Base-by-base conservation (phyloP, 2,329 filamentous ascomycete genomes). In the Emericellopsis cladophorae region DNA sequence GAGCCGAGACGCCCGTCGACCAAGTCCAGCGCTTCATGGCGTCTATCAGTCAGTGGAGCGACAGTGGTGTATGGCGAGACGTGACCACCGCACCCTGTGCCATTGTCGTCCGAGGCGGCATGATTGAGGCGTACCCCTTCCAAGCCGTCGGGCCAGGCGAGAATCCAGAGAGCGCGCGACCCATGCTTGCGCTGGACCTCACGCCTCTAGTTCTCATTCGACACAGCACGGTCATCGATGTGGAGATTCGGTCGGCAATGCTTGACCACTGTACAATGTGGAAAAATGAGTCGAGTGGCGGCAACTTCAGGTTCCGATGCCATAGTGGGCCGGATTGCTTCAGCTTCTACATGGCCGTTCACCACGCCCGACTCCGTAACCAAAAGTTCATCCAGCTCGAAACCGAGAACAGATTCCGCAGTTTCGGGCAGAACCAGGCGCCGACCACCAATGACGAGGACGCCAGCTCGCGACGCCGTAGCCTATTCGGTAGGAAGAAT, bases 191-290 rank as follows among this genome's bases (percentile, higher is more conserved):
- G 6, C 74, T 95, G 29, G 87, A 95, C 54, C 76, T 98, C 34
- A 96, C 90, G 1, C 92, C 92, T 1, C 68, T 95, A 31, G 90
- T 96, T 7, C 83, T 89, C 49, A 79, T 96, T 45, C 79, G 90
- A 46, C 83, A 90, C 53, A 92, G 89, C 51, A 98, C 88, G 18
- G 85, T 84, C 4, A 76, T 98, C 26, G 92, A 98, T 57, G 85
- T 98, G 41, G 92, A 93, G 48, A 86, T 98, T 48, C 83, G 88
- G 39, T 95, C 90, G 7, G 86, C 86, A 2, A 83, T 89, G 22
- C 83, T 84, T 35, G 59, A 70, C 18, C 70, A 84, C 46, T 88
- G 84, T 5, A 76, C 77, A 50, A 72, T 95, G 42, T 74, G 70
- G 44, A 29, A 29, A 7, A 29, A 12, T 7, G 73, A 65, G 64